Evolutionary conservation across 345 rosid genomes (phyloP), one percentile per base, ranked within the genome.

Genomic region (Salix arbutifolia): DNA sequence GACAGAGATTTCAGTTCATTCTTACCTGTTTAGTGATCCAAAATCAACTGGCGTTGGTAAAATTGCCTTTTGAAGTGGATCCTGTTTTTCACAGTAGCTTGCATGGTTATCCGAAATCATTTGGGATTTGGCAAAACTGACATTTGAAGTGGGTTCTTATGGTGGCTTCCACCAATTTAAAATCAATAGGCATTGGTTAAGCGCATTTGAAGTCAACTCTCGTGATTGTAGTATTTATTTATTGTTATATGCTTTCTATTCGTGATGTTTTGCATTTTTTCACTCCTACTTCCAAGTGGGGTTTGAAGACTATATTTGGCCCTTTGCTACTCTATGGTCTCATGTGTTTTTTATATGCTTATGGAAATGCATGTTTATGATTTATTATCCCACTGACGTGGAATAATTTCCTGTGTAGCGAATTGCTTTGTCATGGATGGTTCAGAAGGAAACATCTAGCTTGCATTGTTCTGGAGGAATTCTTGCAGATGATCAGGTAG

Each of bases 351-450:
- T 35, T 16, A 9, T 38, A 10, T 46, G 28, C 42, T 69, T 64
- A 68, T 14, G 11, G 37, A 21, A 21, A 70, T 21, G 31, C 38
- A 37, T 60, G 48, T 44, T 48, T 33, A 30, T 53, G 4, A 44
- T 40, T 72, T 46, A 42, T 72, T 46, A 44, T 72, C 53, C 26
- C 21, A 48, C 69, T 70, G 25, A 60, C 52, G 12, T 46, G 4
- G 17, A 31, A 53, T 74, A 12, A 72, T 69, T 53, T 69, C 52
- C 60, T 86, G 86, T 37, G 79, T 88, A 95, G 97, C 88, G 93
- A 78, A 95, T 95, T 86, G 99, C 97, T 56, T 88, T 95, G 88
- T 90, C 97, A 67, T 95, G 99, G 99, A 95, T 95, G 99, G 80
- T 84, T 77, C 90, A 91, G 70, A 91, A 93, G 87, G 99, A 95